A percentile compares a stretch with the other conserved stretches of the same genome.
Conservation (phyloP, 208 protist species). For the Trypanosoma caninum region DNA sequence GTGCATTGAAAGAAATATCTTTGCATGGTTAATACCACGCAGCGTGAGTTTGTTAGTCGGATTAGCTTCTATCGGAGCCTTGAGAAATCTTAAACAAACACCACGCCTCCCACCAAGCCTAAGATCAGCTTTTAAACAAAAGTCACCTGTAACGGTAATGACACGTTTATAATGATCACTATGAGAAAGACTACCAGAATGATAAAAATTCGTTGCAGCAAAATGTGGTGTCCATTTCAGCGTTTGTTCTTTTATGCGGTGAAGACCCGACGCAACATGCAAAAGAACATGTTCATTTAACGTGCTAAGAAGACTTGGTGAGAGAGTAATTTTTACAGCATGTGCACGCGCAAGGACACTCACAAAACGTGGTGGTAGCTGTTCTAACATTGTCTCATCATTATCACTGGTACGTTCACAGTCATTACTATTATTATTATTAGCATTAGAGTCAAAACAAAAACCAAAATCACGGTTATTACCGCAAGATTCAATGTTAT, state of each 20-base stretch:
- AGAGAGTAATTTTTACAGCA: slow-evolving; percentile 25
- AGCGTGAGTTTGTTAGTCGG: slow-evolving; percentile 32
- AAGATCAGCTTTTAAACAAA: slow-evolving; percentile 28
- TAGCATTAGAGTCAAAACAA: too few species aligned
- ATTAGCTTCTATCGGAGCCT: slow-evolving; percentile 8
- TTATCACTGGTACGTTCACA: too few species aligned
- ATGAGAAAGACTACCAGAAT: slow-evolving; percentile 6
- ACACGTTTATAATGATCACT: slow-evolving; percentile 2
- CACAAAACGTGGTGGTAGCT: slow-evolving; percentile 13
- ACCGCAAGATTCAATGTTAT: too few species aligned
- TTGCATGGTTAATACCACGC: slow-evolving; percentile 36
- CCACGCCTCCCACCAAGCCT: slow-evolving; percentile 31
- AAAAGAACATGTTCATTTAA: slow-evolving; percentile 31
- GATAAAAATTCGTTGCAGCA: not conserved
- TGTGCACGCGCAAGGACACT: slow-evolving; percentile 24
- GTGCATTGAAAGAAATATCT: slow-evolving; percentile 27
- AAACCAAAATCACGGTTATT: too few species aligned
- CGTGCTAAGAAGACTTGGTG: slow-evolving; percentile 25
- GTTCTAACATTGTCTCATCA: not conserved
- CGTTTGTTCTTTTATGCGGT: slow-evolving; percentile 4
- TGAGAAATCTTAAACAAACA: slow-evolving; percentile 27
- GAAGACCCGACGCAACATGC: slow-evolving; percentile 19
- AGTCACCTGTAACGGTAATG: slow-evolving; percentile 10
- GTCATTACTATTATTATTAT: too few species aligned
- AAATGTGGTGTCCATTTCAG: not conserved